These are phyloP conservation scores for Verticillium albo-atrum DNA, from an alignment of 2,329 filamentous ascomycete species.

Conservation along the genomic window DNA sequence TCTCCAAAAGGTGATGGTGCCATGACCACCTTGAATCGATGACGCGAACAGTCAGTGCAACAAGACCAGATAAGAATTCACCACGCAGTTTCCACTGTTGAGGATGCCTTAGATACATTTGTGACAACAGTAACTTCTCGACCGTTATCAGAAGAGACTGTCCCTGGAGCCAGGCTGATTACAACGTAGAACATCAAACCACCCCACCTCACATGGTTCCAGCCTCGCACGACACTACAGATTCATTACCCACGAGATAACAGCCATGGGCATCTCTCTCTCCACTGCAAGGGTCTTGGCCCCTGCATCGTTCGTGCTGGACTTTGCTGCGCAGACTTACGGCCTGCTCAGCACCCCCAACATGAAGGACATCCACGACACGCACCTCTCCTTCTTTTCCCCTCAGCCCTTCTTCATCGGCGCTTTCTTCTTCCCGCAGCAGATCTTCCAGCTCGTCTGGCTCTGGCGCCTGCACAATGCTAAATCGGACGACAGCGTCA, in stretches of 20 bases:
- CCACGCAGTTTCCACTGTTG: no score
- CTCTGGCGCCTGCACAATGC: conserved; percentile 50
- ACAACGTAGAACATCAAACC: no score
- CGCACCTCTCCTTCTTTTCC: conserved; percentile 53
- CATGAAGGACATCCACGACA: conserved; percentile 56
- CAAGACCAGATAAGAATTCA: no score
- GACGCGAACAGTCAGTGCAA: neutral
- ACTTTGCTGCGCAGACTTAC: conserved; percentile 56
- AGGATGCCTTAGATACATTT: no score
- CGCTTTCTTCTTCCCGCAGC: conserved; percentile 58
- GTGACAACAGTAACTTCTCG: no score
- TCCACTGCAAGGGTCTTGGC: conserved; percentile 50
- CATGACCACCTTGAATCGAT: neutral
- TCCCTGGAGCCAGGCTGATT: no score
- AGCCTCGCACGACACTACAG: no score
- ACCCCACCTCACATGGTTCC: no score
- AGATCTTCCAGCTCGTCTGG: conserved; percentile 54
- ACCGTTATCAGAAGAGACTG: no score
- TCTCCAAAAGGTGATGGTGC: neutral
- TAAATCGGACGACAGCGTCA: conserved; percentile 18
- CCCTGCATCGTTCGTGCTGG: conserved; percentile 48
- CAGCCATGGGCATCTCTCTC: conserved; percentile 47
- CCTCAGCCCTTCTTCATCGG: conserved; percentile 56
- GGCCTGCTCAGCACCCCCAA: conserved; percentile 51
- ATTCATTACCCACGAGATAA: neutral